Evolutionary conservation across 2,329 filamentous ascomycete species (phyloP), one percentile per base, ranked within the genome.

Genomic region (Fusarium ambrosium): DNA sequence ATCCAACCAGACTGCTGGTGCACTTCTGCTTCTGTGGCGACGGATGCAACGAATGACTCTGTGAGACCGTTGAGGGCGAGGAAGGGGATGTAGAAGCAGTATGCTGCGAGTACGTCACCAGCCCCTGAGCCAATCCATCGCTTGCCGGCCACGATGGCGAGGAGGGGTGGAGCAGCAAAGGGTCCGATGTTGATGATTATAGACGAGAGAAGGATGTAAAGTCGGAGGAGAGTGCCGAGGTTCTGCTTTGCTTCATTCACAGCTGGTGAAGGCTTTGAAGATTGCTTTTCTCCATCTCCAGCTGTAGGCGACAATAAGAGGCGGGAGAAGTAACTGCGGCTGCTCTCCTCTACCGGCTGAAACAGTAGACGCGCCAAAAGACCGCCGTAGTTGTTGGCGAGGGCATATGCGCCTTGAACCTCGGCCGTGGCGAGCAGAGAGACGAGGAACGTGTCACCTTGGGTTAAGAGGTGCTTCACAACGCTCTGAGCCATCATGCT

Each of bases 271-370:
- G 79, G 53, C 69, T 74, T 56, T 62, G 71, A 8, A 11, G 75
- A 55, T 32, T 77, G 43, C 24, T 79, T 74, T 27, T 68, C 71
- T 53, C 69, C 79, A 16, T 74, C 48, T 14, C 64, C 61, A 14
- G 55, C 53, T 6, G 81, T 73, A 4, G 79, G 65, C 1, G 83
- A 80, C 0, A 87, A 82, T 24, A 98, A 90, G 1, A 98, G 86
- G 37, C 93, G 93, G 62, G 95, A 95, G 70, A 98, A 98, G 80
- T 98, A 92, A 80, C 92, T 95, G 43, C 97, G 92, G 73, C 93
- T 95, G 81, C 93, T 96, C 83, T 99, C 97, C 83, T 99, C 97
- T 69, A 99, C 91, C 9, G 97, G 97, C 79, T 98, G 97, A 81
- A 99, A 96, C 61, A 99, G 86, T 73, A 98, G 90, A 4, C 97